Conservation (phyloP, 306 rosid species). For the Lagenaria siceraria region DNA sequence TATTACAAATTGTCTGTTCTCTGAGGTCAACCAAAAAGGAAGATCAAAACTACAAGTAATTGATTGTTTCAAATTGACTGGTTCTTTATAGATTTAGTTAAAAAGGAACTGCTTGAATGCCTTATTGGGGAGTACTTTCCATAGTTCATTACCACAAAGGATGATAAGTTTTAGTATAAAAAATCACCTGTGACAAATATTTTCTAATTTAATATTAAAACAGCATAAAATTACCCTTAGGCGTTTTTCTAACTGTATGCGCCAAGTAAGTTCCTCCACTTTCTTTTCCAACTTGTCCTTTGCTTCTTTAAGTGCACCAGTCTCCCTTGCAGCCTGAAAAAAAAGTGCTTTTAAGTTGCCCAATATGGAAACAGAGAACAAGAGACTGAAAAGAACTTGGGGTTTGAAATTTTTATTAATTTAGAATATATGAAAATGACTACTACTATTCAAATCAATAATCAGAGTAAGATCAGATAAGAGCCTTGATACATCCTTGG, state of each 20-base stretch:
- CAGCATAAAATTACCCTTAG: conserved; percentile 49
- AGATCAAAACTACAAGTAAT: neutral
- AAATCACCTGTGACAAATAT: neutral
- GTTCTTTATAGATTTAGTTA: neutral
- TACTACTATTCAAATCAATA: neutral
- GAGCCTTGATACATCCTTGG: neutral
- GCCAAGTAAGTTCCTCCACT: conserved; percentile 99
- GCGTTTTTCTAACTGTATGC: conserved; percentile 94
- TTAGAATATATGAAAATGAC: neutral
- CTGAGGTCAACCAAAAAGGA: neutral
- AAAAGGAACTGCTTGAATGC: neutral
- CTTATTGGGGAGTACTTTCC: neutral
- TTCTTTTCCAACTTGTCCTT: conserved; percentile 97
- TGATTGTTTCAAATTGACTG: conserved; percentile 3
- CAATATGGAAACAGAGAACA: neutral
- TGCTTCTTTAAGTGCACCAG: conserved; percentile 98
- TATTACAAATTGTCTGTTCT: neutral
- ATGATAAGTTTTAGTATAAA: neutral
- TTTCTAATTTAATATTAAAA: neutral
- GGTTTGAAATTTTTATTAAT: neutral
- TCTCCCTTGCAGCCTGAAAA: conserved; percentile 89
- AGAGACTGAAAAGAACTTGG: neutral
- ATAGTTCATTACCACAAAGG: neutral
- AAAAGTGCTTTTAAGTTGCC: neutral
- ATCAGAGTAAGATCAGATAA: neutral